These are phyloP conservation scores for Pseudoperonospora humuli DNA, from an alignment of 352 stramenopile species.

Conservation along the genomic window DNA sequence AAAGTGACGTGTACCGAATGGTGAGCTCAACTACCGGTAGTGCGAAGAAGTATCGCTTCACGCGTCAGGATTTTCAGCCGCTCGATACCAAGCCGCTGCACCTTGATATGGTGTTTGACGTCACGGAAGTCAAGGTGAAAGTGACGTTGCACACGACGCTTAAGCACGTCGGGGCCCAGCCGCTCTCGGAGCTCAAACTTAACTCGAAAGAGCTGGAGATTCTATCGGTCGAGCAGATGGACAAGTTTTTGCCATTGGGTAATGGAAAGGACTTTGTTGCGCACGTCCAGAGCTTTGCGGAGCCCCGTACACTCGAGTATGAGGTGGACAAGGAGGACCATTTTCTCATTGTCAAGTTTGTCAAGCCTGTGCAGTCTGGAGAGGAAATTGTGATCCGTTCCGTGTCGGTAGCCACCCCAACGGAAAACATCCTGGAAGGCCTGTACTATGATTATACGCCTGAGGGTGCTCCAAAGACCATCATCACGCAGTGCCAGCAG, in stretches of 20 bases:
- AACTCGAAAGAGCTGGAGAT: slow-evolving; percentile 74
- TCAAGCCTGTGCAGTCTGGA: slow-evolving; percentile 37
- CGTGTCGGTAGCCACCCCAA: slow-evolving; percentile 53
- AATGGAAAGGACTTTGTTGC: slow-evolving; percentile 42
- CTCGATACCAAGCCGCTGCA: slow-evolving; percentile 61
- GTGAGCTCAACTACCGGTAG: no score
- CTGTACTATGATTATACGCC: slow-evolving; percentile 78
- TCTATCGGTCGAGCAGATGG: slow-evolving; percentile 41
- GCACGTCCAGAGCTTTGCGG: slow-evolving; percentile 47
- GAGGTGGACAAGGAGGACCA: slow-evolving; percentile 58
- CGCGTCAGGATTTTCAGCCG: slow-evolving; percentile 53
- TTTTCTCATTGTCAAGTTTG: slow-evolving; percentile 58
- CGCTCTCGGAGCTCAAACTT: slow-evolving; percentile 52
- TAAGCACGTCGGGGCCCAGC: slow-evolving; percentile 30
- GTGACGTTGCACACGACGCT: slow-evolving; percentile 69
- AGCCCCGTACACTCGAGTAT: slow-evolving; percentile 36
- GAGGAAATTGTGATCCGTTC: slow-evolving; percentile 68
- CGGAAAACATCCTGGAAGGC: slow-evolving; percentile 70
- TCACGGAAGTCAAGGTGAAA: slow-evolving; percentile 48
- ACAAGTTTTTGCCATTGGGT: slow-evolving; percentile 38
- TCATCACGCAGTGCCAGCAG: slow-evolving; percentile 81
- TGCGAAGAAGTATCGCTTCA: slow-evolving; percentile 70
- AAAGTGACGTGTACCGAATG: neutral
- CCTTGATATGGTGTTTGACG: slow-evolving; percentile 78
- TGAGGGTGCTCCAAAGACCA: slow-evolving; percentile 54